Evolutionary conservation across 2,329 filamentous ascomycete species (phyloP), one percentile per base, ranked within the genome.

Genomic region (Alternaria angustiovoidea): DNA sequence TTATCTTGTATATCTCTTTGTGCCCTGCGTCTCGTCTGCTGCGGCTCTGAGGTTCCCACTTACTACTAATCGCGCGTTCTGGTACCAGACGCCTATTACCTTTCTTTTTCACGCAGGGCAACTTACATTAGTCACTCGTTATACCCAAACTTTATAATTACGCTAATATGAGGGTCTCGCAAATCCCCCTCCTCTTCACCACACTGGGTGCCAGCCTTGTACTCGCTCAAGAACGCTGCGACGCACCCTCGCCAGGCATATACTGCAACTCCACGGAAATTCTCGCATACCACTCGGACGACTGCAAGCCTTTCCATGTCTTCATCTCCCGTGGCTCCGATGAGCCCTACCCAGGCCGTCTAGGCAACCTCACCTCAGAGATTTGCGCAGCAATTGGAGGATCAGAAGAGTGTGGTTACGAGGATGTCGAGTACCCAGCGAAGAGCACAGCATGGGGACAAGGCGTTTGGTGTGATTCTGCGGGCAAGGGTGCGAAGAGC

Each of bases 321-420:
- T 75, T 75, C 58, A 26, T 75, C 28, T 51, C 63, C 1, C 71
- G 72, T 26, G 72, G 71, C n/a, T 75, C 72, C 11, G 69, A 73
- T 42, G 71, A 73, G 16, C 69, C 69, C 1, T 72, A 70, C 28
- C 72, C 72, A 2, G 71, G 72, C 26, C 69, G 71, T 22, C 63
- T 69, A 7, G 71, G 71, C 22, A 68, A 70, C 48, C 42, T 75
- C 18, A 71, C 69, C 5, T 61, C 48, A 16, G 52, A 67, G 39
- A 64, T 74, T 16, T 75, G 72, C 57, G 43, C 54, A 1, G 46
- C 48, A 2, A 53, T 72, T 18, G 69, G 69, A 16, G 63, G 66
- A 3, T 41, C 46, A 30, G 54, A 62, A 4, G 62, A 67, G 3
- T 72, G 72, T 42, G 65, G 66, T 5, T 74, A 67, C 26, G 72